Conservation (phyloP, 108 stramenopile species). For the Fragilaria radians region DNA sequence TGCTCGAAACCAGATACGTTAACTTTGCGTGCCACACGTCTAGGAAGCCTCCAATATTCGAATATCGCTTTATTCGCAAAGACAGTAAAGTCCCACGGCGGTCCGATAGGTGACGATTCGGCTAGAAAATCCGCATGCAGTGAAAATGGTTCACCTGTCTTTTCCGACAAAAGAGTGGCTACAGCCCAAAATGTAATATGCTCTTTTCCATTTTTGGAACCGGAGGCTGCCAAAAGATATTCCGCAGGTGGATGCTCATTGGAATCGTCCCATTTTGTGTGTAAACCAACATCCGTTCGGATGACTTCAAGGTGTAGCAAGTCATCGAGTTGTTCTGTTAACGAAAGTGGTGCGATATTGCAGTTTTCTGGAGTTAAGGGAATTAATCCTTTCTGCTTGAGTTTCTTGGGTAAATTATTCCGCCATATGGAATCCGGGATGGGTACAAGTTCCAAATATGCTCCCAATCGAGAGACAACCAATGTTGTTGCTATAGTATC, state of each 20-base stretch:
- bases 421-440: slow-evolving; percentile 54
- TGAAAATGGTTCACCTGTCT: not conserved
- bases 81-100: slow-evolving; percentile 43
- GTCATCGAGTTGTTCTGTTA: slow-evolving; percentile 46
- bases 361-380: not conserved
- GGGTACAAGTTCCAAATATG: slow-evolving; percentile 65
- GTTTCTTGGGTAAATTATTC: slow-evolving; percentile 15
- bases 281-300: slow-evolving; percentile 30
- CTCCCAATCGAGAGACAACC: slow-evolving; percentile 66
- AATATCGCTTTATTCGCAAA: slow-evolving; percentile 36
- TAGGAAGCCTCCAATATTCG: slow-evolving; percentile 32
- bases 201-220: slow-evolving; percentile 22
- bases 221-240: slow-evolving; percentile 54
- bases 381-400: not conserved
- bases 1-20: slow-evolving; percentile 6
- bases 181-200: slow-evolving; percentile 40
- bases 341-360: slow-evolving; percentile 41
- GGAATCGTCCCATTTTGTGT: slow-evolving; percentile 32
- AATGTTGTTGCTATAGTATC: slow-evolving; percentile 25
- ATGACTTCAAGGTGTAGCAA: slow-evolving; percentile 48
- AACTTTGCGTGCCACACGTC: slow-evolving; percentile 20
- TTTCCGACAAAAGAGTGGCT: slow-evolving; percentile 19
- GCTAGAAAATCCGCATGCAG: slow-evolving; percentile 30
- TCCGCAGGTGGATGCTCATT: slow-evolving; percentile 42
- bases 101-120: slow-evolving; percentile 12